Conservation (phyloP, 441 rosid genomes). For the Cnidoscolus chayamansa region DNA sequence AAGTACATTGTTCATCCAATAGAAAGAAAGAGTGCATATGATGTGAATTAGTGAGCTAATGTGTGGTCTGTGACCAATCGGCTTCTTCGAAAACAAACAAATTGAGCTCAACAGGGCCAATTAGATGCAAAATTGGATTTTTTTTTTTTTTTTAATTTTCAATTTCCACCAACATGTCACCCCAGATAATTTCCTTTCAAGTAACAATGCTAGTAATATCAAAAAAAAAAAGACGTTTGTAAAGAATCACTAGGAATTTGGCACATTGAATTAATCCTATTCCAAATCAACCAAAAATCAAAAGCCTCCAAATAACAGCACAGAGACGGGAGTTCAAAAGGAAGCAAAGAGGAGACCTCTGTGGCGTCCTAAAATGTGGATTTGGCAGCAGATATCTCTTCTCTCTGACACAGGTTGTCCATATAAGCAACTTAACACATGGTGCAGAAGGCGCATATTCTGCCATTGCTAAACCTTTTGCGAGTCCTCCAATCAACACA, state of each 20-base stretch:
- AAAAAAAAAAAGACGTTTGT: background rate
- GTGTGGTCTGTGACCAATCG: background rate
- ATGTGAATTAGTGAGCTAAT: background rate
- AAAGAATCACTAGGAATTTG: background rate
- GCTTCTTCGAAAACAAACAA: background rate
- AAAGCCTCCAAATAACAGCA: background rate
- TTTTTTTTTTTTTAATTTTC: background rate
- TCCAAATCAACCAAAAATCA: background rate
- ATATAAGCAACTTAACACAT: conserved; percentile 40
- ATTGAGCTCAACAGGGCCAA: background rate
- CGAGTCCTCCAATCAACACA: conserved; percentile 24
- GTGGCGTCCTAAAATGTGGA: conserved; percentile 26
- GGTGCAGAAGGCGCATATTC: conserved; percentile 38
- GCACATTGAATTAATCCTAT: background rate
- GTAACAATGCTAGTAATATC: background rate
- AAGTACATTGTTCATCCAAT: background rate
- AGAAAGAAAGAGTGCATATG: background rate
- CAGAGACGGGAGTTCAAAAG: background rate
- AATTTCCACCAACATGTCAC: background rate
- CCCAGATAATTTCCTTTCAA: background rate
- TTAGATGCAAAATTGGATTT: too few species aligned
- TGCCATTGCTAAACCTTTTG: conserved; percentile 38
- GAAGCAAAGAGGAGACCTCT: conserved; percentile 26
- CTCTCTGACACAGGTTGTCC: conserved; percentile 25
- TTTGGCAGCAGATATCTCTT: conserved; percentile 19